Base-by-base conservation (phyloP, 345 rosid genomes). In the Iberis pinnata region DNA sequence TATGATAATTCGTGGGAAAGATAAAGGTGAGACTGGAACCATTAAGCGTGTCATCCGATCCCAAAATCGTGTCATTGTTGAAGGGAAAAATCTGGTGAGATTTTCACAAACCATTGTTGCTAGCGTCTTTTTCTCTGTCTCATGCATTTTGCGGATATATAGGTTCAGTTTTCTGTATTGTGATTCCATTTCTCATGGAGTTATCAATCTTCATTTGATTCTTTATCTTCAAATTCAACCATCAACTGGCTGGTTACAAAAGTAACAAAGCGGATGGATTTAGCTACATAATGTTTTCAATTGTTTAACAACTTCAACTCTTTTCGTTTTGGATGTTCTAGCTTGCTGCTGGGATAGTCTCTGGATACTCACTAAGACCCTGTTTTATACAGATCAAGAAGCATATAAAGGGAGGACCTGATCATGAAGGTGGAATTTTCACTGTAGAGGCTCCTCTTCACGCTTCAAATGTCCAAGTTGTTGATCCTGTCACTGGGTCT, bases 351-450 rank as follows among this genome's bases (percentile, higher is more conserved):
- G 24, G 12, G 13, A 45, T 51, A 42, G 5, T 18, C 16, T 43
- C 12, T 48, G 24, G 25, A n/a, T 29, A 35, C 24, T 25, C 32
- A 10, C 17, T 25, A 40, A 33, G 13, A 13, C 31, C n/a, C 16
- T 41, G 27, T 7, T 52, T 13, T 16, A n/a, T 18, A 36, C 76
- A 90, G 98, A 83, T 90, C 27, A 90, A 90, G 68, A 90, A 87
- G 65, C 96, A 82, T 71, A 84, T 90, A 52, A 90, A 87, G 70
- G 81, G 70, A 60, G 89, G 95, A 15, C 88, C 82, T 63, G 85
- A 82, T 38, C 95, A 93, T 37, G 95, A 83, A 77, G 99, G 99
- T 62, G 99, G 99, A 15, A 88, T 93, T 53, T 88, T 93, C 65
- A 67, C 99, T 0, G 86, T 93, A 11, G 99, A 93, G 70, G 99